A percentile compares a stretch with the other conserved stretches of the same genome.
These are phyloP conservation scores for Nidula microcarpa DNA, from an alignment of 768 basidiomycete species.

Conservation along the genomic window DNA sequence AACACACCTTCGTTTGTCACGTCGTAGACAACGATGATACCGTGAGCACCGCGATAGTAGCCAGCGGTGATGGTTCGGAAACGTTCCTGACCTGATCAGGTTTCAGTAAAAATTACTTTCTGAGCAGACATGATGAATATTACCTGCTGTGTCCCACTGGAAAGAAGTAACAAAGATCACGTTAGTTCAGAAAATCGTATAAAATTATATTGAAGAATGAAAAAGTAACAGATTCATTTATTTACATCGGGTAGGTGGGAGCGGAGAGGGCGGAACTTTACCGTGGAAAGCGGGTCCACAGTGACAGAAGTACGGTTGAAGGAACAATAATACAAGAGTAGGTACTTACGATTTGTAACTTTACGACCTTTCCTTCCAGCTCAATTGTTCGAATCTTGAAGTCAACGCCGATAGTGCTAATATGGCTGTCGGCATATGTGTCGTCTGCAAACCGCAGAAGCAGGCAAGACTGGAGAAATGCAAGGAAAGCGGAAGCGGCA, in stretches of 20 bases:
- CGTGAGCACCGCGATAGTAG: conserved; percentile 99
- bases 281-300: too few relatives aligned
- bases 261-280: too few relatives aligned
- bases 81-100: conserved; percentile 79
- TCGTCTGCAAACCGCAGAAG: conserved; percentile 93
- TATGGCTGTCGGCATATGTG: conserved; percentile 96
- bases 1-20: conserved; percentile 86
- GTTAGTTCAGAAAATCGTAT: conserved; percentile 17
- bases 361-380: conserved; percentile 96
- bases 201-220: background rate
- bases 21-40: conserved; percentile 98
- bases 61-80: conserved; percentile 99
- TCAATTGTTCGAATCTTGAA: conserved; percentile 99
- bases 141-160: conserved; percentile 98
- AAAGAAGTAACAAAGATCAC: conserved; percentile 9
- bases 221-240: background rate
- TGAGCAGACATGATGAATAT: background rate
- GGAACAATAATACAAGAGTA: background rate
- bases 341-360: conserved; percentile 90
- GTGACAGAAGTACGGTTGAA: background rate
- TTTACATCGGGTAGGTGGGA: background rate
- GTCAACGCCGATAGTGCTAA: conserved; percentile 97
- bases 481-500: conserved; percentile 12
- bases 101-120: background rate
- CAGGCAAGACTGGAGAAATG: conserved; percentile 69